Percentiles rank a stretch among this genome's conserved stretches.
Evolutionary conservation across 108 stramenopile species (phyloP).

Genomic region (Skeletonema marinoi): DNA sequence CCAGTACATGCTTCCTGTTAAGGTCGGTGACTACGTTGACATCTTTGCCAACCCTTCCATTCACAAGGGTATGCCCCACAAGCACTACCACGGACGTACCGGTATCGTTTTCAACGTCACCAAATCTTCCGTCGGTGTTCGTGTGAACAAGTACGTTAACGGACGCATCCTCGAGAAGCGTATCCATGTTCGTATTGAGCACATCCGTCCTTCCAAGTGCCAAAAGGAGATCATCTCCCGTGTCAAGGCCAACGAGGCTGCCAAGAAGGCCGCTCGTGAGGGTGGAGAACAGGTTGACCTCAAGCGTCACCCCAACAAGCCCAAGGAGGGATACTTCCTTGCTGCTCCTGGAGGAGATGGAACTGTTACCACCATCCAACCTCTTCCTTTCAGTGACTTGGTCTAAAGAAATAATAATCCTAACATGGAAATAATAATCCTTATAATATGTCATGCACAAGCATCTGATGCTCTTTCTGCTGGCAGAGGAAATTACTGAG

Average conservation of each 20-base stretch:
- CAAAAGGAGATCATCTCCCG: slow-evolving; percentile 92
- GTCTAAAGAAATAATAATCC: slow-evolving; percentile 58
- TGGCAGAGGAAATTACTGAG: not conserved
- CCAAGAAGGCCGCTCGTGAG: slow-evolving; percentile 84
- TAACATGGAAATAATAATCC: slow-evolving; percentile 5
- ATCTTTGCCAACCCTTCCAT: slow-evolving; percentile 97
- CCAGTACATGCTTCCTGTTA: slow-evolving; percentile 87
- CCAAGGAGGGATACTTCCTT: slow-evolving; percentile 95
- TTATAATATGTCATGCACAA: slow-evolving; percentile 2
- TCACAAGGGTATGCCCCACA: slow-evolving; percentile 99
- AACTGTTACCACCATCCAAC: slow-evolving; percentile 89
- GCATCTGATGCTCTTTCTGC: not conserved
- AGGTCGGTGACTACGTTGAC: slow-evolving; percentile 99
- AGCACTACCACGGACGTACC: slow-evolving; percentile 99
- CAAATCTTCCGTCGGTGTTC: slow-evolving; percentile 95
- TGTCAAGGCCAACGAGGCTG: slow-evolving; percentile 76
- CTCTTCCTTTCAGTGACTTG: slow-evolving; percentile 92
- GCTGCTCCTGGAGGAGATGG: slow-evolving; percentile 69
- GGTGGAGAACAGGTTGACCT: slow-evolving; percentile 85
- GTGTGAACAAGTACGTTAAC: slow-evolving; percentile 98
- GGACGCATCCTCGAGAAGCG: slow-evolving; percentile 98
- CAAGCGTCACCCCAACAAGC: slow-evolving; percentile 94
- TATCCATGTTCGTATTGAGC: slow-evolving; percentile 99
- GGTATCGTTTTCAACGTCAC: slow-evolving; percentile 99
- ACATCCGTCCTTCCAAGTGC: slow-evolving; percentile 95